These are phyloP conservation scores for Neurospora tetrasperma DNA, from an alignment of 495 filamentous ascomycete species.

Conservation along the genomic window DNA sequence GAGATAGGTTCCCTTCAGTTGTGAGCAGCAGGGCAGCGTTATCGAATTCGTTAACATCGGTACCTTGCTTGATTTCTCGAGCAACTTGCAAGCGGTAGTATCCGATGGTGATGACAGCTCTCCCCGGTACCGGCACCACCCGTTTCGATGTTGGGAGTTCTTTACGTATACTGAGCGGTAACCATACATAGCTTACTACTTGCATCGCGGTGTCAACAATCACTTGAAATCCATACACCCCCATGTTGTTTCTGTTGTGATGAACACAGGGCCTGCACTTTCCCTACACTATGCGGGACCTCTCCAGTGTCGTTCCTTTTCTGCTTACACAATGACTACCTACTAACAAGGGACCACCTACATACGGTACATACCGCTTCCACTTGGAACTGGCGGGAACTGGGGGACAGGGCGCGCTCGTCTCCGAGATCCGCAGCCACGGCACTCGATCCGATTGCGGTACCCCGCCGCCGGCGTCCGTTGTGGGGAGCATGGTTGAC, in stretches of 20 bases:
- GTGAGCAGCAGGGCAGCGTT: background rate
- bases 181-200: background rate
- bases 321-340: background rate
- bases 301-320: background rate
- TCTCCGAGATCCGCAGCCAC: slow-evolving; percentile 8
- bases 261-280: background rate
- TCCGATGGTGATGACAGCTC: background rate
- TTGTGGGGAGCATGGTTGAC: slow-evolving; percentile 6
- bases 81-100: background rate
- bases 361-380: background rate
- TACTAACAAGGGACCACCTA: too few relatives aligned
- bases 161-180: background rate
- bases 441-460: slow-evolving; percentile 19
- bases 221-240: background rate
- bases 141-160: background rate
- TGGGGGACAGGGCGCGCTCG: background rate
- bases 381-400: background rate
- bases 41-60: background rate
- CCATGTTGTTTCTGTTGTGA: background rate
- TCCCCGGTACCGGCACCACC: background rate
- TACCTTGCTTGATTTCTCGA: background rate
- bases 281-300: background rate
- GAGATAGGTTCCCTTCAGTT: background rate
- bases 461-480: slow-evolving; percentile 13
- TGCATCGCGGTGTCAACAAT: background rate